These are phyloP conservation scores for Fusarium agapanthi DNA, from an alignment of 2,329 filamentous ascomycete species.

Conservation along the genomic window DNA sequence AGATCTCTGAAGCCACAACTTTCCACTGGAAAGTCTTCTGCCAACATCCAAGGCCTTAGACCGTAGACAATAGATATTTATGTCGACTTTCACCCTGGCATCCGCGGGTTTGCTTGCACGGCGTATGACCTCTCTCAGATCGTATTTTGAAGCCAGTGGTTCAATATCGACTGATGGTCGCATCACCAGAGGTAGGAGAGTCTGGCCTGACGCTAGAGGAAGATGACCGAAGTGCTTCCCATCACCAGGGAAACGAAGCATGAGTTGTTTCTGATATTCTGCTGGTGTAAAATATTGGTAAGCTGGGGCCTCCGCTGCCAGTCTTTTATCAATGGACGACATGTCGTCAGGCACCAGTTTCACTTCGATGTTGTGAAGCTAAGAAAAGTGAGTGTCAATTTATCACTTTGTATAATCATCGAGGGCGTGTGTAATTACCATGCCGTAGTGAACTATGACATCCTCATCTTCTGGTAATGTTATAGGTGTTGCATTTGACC, in stretches of 20 bases:
- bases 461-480: background rate
- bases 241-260: constrained; percentile 3
- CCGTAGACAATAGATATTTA: background rate
- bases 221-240: background rate
- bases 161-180: background rate
- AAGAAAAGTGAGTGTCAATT: fast-evolving
- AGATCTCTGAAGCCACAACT: constrained; percentile 8
- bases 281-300: background rate
- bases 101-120: background rate
- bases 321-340: background rate
- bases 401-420: background rate
- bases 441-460: background rate
- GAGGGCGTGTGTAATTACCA: background rate
- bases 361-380: constrained; percentile 16
- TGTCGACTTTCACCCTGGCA: constrained; percentile 1
- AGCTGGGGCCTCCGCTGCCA: background rate
- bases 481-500: background rate
- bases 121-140: background rate
- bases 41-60: background rate
- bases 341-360: constrained; percentile 4
- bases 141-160: background rate
- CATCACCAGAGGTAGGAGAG: background rate
- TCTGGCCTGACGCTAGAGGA: background rate
- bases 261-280: background rate
- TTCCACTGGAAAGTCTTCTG: background rate